Evolutionary conservation across 768 basidiomycete species (phyloP).

Genomic region (Floccularia luteovirens): DNA sequence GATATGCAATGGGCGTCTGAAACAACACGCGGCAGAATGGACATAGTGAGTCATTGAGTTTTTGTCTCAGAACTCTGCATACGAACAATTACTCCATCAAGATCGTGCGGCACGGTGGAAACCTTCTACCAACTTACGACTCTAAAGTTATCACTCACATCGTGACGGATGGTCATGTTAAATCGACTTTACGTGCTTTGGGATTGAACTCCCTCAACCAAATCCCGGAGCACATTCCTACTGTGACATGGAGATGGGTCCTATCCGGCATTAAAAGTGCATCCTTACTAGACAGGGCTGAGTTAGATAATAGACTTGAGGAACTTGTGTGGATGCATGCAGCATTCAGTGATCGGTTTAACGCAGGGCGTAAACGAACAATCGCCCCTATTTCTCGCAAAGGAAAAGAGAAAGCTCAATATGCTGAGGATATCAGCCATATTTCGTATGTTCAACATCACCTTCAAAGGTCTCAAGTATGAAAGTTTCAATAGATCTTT

Average conservation of each 20-base stretch:
- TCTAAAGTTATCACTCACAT: conserved; percentile 56
- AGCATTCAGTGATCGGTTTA: conserved; percentile 38
- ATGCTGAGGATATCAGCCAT: conserved; percentile 27
- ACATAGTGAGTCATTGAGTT: conserved; percentile 40
- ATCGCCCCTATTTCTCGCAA: conserved; percentile 11
- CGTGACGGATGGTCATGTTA: conserved; percentile 36
- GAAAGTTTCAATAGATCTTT: background rate
- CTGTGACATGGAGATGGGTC: conserved; percentile 60
- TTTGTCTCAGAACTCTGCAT: conserved; percentile 1
- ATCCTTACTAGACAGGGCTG: conserved; percentile 14
- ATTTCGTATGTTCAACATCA: conserved; percentile 34
- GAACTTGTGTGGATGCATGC: conserved; percentile 35
- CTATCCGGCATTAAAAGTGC: conserved; percentile 25
- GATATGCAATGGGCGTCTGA: conserved; percentile 47
- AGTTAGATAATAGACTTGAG: conserved; percentile 21
- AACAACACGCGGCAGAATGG: conserved; percentile 49
- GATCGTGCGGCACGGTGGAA: conserved; percentile 61
- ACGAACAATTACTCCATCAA: conserved; percentile 16
- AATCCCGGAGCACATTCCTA: conserved; percentile 60
- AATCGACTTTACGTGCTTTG: conserved; percentile 28
- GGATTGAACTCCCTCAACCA: conserved; percentile 42
- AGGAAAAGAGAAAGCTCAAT: conserved; percentile 17
- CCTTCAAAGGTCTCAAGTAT: background rate
- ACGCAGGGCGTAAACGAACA: conserved; percentile 27
- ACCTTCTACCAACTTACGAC: conserved; percentile 52